phyloP scores from a whole-genome alignment of 768 basidiomycete species.

The Hericium rajendrae region DNA sequence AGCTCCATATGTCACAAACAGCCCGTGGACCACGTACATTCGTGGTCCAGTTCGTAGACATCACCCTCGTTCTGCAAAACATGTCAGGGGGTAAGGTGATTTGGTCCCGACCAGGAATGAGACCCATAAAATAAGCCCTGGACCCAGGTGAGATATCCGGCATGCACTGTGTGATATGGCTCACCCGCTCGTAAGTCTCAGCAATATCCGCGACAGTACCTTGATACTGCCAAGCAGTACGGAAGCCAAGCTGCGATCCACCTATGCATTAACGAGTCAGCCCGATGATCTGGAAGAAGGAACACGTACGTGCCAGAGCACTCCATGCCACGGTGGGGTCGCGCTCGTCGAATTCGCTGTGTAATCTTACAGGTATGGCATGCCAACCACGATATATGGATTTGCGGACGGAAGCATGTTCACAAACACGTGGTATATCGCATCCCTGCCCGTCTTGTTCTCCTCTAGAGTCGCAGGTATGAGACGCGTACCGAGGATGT shows the following conservation, averaged over 20 bases:
- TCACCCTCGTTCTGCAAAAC: conserved; percentile 24
- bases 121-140: conserved; percentile 26
- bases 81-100: neutral
- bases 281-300: neutral
- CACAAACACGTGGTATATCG: conserved; percentile 13
- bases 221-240: conserved; percentile 11
- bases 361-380: conserved; percentile 14
- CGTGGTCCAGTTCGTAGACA: conserved; percentile 25
- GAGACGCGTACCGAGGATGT: conserved; percentile 20
- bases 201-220: conserved; percentile 10
- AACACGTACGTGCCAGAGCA: conserved; percentile 20
- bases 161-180: conserved; percentile 13
- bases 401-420: conserved; percentile 16
- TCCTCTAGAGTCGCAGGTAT: conserved; percentile 19
- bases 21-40: conserved; percentile 4
- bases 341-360: conserved; percentile 16
- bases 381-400: conserved; percentile 18
- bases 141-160: conserved; percentile 18
- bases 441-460: conserved; percentile 14
- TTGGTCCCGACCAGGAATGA: neutral
- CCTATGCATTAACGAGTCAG: too few species aligned
- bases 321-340: conserved; percentile 20
- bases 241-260: conserved; percentile 2
- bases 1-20: neutral
- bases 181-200: conserved; percentile 7